A percentile compares a stretch with the other conserved stretches of the same genome.
Conservation (phyloP, 768 basidiomycete genomes). For the Clitopilus hobsonii region DNA sequence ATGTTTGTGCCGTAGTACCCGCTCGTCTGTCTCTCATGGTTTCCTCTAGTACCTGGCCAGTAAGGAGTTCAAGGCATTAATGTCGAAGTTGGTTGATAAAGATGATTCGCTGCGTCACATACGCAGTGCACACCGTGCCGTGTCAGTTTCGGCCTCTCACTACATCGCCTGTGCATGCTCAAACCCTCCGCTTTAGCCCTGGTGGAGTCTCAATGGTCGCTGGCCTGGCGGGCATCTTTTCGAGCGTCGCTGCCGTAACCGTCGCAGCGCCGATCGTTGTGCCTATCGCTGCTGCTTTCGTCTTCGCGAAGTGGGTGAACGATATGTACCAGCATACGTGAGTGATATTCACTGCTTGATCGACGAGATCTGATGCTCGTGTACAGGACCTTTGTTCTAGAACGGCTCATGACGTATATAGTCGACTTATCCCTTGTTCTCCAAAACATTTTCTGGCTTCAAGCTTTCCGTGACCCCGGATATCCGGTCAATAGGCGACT, state of each 20-base stretch:
- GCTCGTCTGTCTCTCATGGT: background rate
- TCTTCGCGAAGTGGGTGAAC: constrained; percentile 15
- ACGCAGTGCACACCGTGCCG: constrained; percentile 1
- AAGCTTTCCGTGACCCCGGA: background rate
- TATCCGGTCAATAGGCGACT: constrained; percentile 7
- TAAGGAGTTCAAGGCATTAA: constrained; percentile 13
- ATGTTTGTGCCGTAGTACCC: background rate
- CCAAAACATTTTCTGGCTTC: constrained; percentile 15
- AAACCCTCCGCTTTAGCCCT: background rate
- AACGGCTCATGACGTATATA: constrained; percentile 15
- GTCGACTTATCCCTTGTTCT: constrained; percentile 16
- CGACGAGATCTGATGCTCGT: background rate
- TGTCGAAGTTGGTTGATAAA: constrained; percentile 10
- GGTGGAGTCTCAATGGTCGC: constrained; percentile 9
- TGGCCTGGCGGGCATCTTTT: constrained; percentile 11
- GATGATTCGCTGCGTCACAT: background rate
- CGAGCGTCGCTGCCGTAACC: constrained; percentile 8
- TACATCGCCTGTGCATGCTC: background rate
- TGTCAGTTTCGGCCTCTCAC: background rate
- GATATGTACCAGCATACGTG: constrained; percentile 17
- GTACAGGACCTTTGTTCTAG: constrained; percentile 8
- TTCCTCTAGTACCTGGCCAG: constrained; percentile 10
- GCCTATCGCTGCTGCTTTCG: constrained; percentile 13
- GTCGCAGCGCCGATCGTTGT: constrained; percentile 14
- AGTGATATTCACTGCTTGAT: background rate